Conservation (phyloP, 2,329 filamentous ascomycete species). For the Penicillium sp. region DNA sequence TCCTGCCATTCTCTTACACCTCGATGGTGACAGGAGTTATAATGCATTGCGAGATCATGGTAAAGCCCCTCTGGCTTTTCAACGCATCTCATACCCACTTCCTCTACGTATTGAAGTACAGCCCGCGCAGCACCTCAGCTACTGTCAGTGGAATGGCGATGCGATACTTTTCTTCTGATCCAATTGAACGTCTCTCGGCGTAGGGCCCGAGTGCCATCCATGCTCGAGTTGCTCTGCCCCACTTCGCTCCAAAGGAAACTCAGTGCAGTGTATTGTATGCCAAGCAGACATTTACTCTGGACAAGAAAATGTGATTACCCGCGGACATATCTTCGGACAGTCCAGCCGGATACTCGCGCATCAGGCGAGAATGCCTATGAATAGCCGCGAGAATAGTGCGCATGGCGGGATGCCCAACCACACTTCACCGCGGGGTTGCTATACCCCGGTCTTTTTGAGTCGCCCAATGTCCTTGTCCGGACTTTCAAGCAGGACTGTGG, state of each 20-base stretch:
- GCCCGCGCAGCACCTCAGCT: slow-evolving; percentile 13
- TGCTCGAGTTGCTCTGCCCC: slow-evolving; percentile 20
- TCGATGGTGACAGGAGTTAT: background rate
- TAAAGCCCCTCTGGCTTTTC: no score
- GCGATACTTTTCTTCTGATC: slow-evolving; percentile 16
- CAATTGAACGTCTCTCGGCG: slow-evolving; percentile 1
- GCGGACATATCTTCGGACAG: background rate
- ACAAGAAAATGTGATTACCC: background rate
- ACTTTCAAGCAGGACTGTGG: background rate
- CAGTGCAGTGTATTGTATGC: background rate
- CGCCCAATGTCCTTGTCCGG: background rate
- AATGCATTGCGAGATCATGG: background rate
- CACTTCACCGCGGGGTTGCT: background rate
- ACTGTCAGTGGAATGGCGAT: slow-evolving; percentile 21
- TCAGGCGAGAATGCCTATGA: background rate
- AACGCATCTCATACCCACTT: no score
- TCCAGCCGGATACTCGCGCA: background rate
- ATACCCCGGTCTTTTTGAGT: background rate
- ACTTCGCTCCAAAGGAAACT: slow-evolving; percentile 10
- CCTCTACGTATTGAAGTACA: background rate
- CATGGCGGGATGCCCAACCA: background rate
- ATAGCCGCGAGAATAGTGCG: background rate
- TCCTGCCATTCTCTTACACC: background rate
- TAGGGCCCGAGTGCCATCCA: slow-evolving; percentile 23
- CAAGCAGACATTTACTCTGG: background rate